These are phyloP conservation scores for Euphorbia celastroides DNA, from an alignment of 441 rosid species.

Conservation along the genomic window DNA sequence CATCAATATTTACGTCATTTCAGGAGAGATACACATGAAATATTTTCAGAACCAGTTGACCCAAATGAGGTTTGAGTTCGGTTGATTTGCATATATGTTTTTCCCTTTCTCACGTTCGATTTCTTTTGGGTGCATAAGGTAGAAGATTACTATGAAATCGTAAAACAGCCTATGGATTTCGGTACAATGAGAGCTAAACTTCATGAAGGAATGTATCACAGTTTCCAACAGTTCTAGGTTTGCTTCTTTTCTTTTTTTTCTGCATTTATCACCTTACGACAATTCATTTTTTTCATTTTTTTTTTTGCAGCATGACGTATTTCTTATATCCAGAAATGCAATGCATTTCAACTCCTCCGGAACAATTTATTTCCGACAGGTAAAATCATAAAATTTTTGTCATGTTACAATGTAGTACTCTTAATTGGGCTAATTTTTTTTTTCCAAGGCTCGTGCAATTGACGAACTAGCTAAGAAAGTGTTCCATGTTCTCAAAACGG, in stretches of 20 bases:
- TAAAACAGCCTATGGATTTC: conserved; percentile 70
- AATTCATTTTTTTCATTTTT: conserved; percentile 5
- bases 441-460: conserved; percentile 58
- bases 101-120: conserved; percentile 9
- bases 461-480: conserved; percentile 52
- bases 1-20: not conserved
- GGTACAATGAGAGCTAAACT: conserved; percentile 83
- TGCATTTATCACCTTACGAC: not conserved
- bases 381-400: conserved; percentile 13
- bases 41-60: conserved; percentile 60
- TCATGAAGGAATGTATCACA: conserved; percentile 66
- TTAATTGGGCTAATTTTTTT: conserved; percentile 14
- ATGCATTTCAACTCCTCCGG: conserved; percentile 57
- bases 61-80: conserved; percentile 38
- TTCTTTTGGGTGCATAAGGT: conserved; percentile 32
- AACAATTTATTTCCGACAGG: conserved; percentile 58
- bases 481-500: conserved; percentile 42
- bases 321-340: conserved; percentile 50
- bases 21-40: conserved; percentile 55
- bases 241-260: conserved; percentile 19
- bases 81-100: not conserved
- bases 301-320: conserved; percentile 43
- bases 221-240: conserved; percentile 62
- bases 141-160: conserved; percentile 49
- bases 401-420: not conserved